Evolutionary conservation across 2,329 filamentous ascomycete species (phyloP), one percentile per base, ranked within the genome.

Genomic region (Chaetomiaceae sp.): DNA sequence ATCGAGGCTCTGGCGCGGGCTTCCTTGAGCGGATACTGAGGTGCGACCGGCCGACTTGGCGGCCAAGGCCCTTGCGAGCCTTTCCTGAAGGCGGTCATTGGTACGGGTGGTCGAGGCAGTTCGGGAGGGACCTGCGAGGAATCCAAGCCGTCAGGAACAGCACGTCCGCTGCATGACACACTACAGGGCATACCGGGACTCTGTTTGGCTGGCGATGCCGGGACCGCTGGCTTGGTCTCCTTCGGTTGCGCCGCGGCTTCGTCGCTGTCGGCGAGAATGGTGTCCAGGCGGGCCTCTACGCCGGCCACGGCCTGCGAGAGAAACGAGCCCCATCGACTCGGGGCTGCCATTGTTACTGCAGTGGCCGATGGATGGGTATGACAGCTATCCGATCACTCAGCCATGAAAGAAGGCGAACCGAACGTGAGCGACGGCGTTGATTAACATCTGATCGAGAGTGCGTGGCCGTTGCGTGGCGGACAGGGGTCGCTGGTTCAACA

Each of bases 251-350:
- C 52, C 8, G 71, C 70, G 29, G 70, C 69, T 44, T 82, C 81
- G 39, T 86, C 83, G 51, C 89, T 84, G 61, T 96, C 91, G 50
- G 90, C 84, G 56, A 99, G 80, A 54, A 99, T 95, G 46, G 83
- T 91, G 69, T 99, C 94, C 55, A 99, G 81, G 39, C 89, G 85
- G 55, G 91, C 95, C 73, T 99, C 94, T 54, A 99, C 88, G 56
- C 91, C 91, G 51, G 91, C 91, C 56, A 97, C 90, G 59, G 92
- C 91, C 71, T 92, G 89, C 60, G 91, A 88, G 56, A 96, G 79
- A 67, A 96, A 87, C 29, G 83, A 84, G 42, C 86, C 87, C 88
- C 88, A 91, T 82, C 81, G 80, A 47, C 71, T 71, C 31, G 76
- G 71, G 58, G 73, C 70, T 59, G 76, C 71, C 77, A 81, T 81